Conservation (phyloP, 2,329 filamentous ascomycete genomes). For the Dichotomopilus funicola region DNA sequence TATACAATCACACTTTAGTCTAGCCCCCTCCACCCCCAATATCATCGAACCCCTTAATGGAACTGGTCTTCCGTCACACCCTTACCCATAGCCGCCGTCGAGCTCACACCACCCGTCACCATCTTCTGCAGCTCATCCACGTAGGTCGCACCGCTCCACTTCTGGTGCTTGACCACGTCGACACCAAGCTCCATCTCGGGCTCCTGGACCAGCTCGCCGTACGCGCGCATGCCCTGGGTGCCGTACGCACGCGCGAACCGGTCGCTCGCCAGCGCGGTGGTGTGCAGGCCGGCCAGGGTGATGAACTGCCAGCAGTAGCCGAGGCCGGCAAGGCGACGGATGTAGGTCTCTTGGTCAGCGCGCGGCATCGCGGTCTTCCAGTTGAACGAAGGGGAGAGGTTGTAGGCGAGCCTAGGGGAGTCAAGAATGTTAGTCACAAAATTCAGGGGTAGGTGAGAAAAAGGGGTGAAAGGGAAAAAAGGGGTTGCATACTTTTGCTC, state of each 20-base stretch:
- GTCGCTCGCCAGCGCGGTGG: constrained; percentile 85
- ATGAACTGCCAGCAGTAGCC: constrained; percentile 99
- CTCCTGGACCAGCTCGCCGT: constrained; percentile 95
- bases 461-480: background rate
- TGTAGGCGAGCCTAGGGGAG: constrained; percentile 73
- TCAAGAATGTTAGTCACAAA: constrained; percentile 1
- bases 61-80: constrained; percentile 99
- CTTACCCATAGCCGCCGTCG: constrained; percentile 92
- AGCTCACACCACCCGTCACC: constrained; percentile 88
- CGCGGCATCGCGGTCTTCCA: constrained; percentile 96
- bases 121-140: constrained; percentile 94
- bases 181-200: constrained; percentile 87
- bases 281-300: constrained; percentile 95
- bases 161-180: constrained; percentile 98
- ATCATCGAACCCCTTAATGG: constrained; percentile 37
- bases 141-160: constrained; percentile 94
- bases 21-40: background rate
- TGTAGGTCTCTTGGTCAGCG: constrained; percentile 94
- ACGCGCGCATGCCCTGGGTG: constrained; percentile 84
- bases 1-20: background rate
- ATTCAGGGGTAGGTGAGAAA: background rate
- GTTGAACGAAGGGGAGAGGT: constrained; percentile 98
- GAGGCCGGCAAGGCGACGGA: constrained; percentile 73
- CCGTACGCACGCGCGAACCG: constrained; percentile 80
- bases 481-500: constrained; percentile 82